A percentile compares a stretch with the other conserved stretches of the same genome.
phyloP scores from a whole-genome alignment of 2,329 filamentous ascomycete genomes.

The Alternaria sp. region DNA sequence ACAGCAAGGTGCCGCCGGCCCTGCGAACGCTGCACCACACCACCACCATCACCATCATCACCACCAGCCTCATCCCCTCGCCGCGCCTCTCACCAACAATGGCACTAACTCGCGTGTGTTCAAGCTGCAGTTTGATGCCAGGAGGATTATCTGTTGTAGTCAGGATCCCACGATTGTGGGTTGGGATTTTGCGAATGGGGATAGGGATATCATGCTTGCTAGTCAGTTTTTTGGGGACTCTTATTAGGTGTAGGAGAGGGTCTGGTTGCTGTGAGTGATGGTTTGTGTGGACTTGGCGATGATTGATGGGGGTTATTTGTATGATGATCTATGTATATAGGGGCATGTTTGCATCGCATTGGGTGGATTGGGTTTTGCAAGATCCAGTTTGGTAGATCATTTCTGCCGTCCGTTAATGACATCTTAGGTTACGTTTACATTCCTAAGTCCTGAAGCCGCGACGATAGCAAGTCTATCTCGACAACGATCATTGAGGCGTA shows the following conservation, averaged over 20 bases:
- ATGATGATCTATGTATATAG: not conserved
- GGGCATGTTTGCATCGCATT: not conserved
- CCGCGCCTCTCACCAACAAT: slow-evolving; percentile 37
- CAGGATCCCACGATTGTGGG: slow-evolving; percentile 92
- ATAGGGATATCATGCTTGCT: slow-evolving; percentile 78
- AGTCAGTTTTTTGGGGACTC: slow-evolving; percentile 74
- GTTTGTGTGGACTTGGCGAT: too few relatives aligned
- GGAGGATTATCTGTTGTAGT: slow-evolving; percentile 91
- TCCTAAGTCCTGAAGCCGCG: too few relatives aligned
- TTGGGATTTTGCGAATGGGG: slow-evolving; percentile 95
- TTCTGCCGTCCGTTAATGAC: too few relatives aligned
- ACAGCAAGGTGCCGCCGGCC: slow-evolving; percentile 20
- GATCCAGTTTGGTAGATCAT: too few relatives aligned
- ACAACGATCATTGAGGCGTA: too few relatives aligned
- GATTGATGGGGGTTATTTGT: not conserved
- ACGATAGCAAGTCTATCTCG: too few relatives aligned
- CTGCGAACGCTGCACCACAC: slow-evolving; percentile 24
- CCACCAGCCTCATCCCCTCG: slow-evolving; percentile 38
- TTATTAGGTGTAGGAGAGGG: slow-evolving; percentile 11
- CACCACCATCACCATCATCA: slow-evolving; percentile 41
- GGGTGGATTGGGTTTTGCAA: too few relatives aligned
- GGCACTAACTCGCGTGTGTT: slow-evolving; percentile 72
- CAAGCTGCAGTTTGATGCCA: slow-evolving; percentile 94
- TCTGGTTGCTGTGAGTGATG: too few relatives aligned
- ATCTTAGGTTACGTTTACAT: too few relatives aligned